Base-by-base conservation (phyloP, 495 filamentous ascomycete species). In the Penicillium daleae region DNA sequence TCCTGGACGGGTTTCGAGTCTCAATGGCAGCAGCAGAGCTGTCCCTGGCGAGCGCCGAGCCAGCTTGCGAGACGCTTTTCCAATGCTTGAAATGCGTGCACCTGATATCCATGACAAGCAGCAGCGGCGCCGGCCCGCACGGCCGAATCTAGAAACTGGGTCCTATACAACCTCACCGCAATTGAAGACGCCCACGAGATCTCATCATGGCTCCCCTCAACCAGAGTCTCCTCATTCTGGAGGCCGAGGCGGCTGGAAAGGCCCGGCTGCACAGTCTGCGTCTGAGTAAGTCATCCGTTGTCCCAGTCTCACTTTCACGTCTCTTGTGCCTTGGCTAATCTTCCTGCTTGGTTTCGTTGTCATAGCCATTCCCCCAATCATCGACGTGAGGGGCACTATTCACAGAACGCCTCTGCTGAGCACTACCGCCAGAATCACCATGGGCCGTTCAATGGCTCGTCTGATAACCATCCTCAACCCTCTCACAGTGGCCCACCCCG, bases 161-260 rank as follows among this genome's bases (percentile, higher is more conserved):
- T 80, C 82, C 46, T 84, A 85, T 66, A 78, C 84, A 29, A 81
- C 82, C 32, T 87, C 87, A 22, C 82, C 88, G 6, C 84, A 85
- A 19, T 83, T 86, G 53, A 76, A 76, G 40, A 86, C 82, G 31
- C 83, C 87, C 35, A 81, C 76, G 55, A 83, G 82, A 37, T 88
- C 87, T n/a, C 84, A 84, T 64, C 86, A 87, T 63, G 85, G 82
- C 24, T 92, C 88, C 10, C 90, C 91, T 37, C 85, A 85, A 40
- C 81, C 85, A 9, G 81, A 84, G 52, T 92, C 90, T 27, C 88
- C 90, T 2, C 88, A 88, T 71, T 77, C 75, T 39, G 74, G 74
- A 56, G 80, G 81, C 31, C 78, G 86, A 66, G 84, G 84, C 24
- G 83, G 83, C 27, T 85, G 87, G 77, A 78, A 76, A 62, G 85